Base-by-base conservation (phyloP, 208 protist species). In the Acanthamoeba culbertsoni region DNA sequence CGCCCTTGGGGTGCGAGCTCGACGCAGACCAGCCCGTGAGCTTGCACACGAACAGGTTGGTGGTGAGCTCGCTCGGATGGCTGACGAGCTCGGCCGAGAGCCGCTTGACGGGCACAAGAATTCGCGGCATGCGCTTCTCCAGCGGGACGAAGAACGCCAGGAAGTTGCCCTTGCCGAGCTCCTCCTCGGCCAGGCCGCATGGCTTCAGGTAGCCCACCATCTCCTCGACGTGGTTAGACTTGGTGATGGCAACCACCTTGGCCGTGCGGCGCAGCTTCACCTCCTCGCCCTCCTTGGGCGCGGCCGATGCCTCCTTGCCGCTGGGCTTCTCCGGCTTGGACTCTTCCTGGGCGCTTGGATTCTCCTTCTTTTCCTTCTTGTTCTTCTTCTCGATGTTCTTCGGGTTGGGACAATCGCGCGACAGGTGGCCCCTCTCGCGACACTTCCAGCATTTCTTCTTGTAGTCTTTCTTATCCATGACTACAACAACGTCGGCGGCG, bases 161-260 rank as follows among this genome's bases (percentile, higher is more conserved):
- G 92, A 84, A 84, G 91, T 95, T 93, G 63, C 93, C 91, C 57
- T 91, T 51, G 46, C 94, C 93, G 65, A 93, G 40, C 43, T 93
- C 88, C 65, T 93, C 88, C 33, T 93, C 88, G 37, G 62, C 88
- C 20, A 82, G 42, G 26, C 88, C 88, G 88, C 88, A 93, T 31
- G 88, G 65, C 88, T 93, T 93, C 28, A 93, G 88, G 88, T 93
- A 93, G 35, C 88, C 88, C 62, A 93, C 88, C 88, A 93, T 93
- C 26, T 82, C 84, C 51, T 89, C 89, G 16, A 42, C 18, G 65
- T 96, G 95, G 48, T 91, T 95, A 35, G 14, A 7, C 42, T 95
- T 90, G 28, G 82, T 20, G 57, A 96, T 86, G 51, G 86, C 90
- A 26, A 96, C 93, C 8, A 95, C 77, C 48, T 91, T 95, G 55